Evolutionary conservation across 2,329 filamentous ascomycete species (phyloP), one percentile per base, ranked within the genome.

Genomic region (Ophiosphaerella korrae): DNA sequence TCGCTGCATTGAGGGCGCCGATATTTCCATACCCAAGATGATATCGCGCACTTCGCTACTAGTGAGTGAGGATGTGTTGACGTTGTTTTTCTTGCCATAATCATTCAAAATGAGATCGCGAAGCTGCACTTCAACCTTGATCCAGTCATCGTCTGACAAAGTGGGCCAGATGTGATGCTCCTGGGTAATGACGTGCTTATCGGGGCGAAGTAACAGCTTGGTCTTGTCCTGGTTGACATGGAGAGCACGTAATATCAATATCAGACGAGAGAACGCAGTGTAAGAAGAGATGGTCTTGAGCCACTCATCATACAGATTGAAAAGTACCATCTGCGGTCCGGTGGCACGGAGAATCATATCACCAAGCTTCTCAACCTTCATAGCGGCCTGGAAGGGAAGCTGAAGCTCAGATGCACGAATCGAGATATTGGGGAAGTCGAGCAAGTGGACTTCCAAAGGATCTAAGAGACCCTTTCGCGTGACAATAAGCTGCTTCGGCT

Each of bases 71-170:
- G 95, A 95, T 11, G 94, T 93, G 66, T 99, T 99, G 79, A 99
- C 94, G 64, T 97, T 99, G 81, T 99, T 99, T 84, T 99, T 99
- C 84, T 97, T 99, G 71, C 94, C 94, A 72, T 99, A 99, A 72
- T 99, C 94, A 63, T 97, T 97, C 62, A 99, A 73, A 66, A 99
- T 99, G 60, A 99, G 80, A 80, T 99, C 94, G 73, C 94, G 88
- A 36, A 99, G 80, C 71, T 96, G 90, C 39, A 92, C 92, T 81
- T 99, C 94, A n/a, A 99, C 91, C 84, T 97, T 97, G 77, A 99
- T 94, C 94, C 94, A 99, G 57, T 96, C 92, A 65, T 99, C 94
- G 59, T 99, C 94, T 0, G 90, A 88, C 48, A 99, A 79, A 0
- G 91, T 88, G 1, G 94, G 94, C 94, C 94, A 99, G 71, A 99